phyloP scores from a whole-genome alignment of 1,284 basidiomycete species.

The Cutaneotrichosporon cavernicola region DNA sequence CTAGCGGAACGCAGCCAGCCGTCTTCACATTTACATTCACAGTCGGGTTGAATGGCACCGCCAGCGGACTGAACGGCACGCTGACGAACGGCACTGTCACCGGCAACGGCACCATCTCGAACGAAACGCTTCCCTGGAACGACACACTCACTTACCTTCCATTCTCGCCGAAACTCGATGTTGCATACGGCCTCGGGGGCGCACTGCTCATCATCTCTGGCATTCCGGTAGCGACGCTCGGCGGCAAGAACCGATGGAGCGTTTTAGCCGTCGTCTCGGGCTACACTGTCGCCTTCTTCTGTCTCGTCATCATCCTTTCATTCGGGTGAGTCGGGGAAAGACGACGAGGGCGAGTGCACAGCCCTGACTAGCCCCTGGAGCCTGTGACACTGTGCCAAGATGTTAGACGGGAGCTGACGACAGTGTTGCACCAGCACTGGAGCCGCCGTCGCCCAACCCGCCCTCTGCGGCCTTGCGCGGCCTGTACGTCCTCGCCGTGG shows the following conservation, averaged over 20 bases:
- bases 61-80: conserved; percentile 6
- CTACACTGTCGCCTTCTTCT: conserved; percentile 80
- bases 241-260: conserved; percentile 94
- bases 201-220: conserved; percentile 84
- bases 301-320: conserved; percentile 81
- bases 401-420: conserved; percentile 11
- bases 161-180: conserved; percentile 71
- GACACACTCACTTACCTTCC: conserved; percentile 47
- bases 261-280: conserved; percentile 88
- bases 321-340: conserved; percentile 62
- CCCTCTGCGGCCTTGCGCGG: conserved; percentile 76
- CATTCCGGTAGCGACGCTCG: conserved; percentile 81
- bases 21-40: conserved; percentile 46
- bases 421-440: conserved; percentile 44
- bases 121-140: conserved; percentile 38
- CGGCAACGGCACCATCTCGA: conserved; percentile 29
- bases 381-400: neutral
- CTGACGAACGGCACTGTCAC: conserved; percentile 18
- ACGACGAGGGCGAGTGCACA: conserved; percentile 2
- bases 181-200: conserved; percentile 85
- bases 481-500: conserved; percentile 79
- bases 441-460: conserved; percentile 68
- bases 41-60: neutral
- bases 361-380: conserved; percentile 1
- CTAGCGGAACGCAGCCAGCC: conserved; percentile 29